Percentiles rank a stretch among this genome's conserved stretches.
phyloP scores from a whole-genome alignment of 2,329 filamentous ascomycete genomes.

The Colletotrichum tamarilloi region DNA sequence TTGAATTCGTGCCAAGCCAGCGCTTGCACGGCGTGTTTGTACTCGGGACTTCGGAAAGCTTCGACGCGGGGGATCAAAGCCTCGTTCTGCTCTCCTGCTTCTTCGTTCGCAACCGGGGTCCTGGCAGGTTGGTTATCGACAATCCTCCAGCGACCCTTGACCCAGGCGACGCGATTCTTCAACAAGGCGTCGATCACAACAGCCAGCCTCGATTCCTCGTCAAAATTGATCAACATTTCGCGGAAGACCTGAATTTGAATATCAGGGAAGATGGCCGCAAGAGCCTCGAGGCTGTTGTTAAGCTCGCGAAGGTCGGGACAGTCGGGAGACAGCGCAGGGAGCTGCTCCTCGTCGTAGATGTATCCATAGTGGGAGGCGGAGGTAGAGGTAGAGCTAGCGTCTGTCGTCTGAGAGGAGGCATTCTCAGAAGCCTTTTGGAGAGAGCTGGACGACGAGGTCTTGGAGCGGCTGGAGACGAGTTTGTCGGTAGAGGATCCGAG shows the following conservation, averaged over 20 bases:
- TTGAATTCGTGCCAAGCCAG: slow-evolving; percentile 81
- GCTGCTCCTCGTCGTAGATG: slow-evolving; percentile 67
- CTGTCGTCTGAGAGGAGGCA: not conserved
- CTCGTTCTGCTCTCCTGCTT: slow-evolving; percentile 36
- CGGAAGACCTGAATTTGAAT: slow-evolving; percentile 86
- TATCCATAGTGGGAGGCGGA: slow-evolving; percentile 51
- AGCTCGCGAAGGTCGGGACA: slow-evolving; percentile 74
- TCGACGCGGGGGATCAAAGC: slow-evolving; percentile 65
- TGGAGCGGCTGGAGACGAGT: slow-evolving; percentile 12
- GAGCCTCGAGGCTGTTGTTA: slow-evolving; percentile 74
- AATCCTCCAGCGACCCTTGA: slow-evolving; percentile 74
- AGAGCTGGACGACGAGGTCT: slow-evolving; percentile 13
- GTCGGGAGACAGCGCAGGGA: slow-evolving; percentile 60
- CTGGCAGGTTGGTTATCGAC: slow-evolving; percentile 49
- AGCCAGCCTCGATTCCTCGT: slow-evolving; percentile 80
- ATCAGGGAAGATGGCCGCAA: slow-evolving; percentile 81
- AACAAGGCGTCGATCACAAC: slow-evolving; percentile 82
- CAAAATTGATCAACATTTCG: slow-evolving; percentile 81
- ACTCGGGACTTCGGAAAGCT: slow-evolving; percentile 73
- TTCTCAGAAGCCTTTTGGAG: not conserved
- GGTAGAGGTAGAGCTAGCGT: slow-evolving; percentile 43
- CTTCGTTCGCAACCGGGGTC: slow-evolving; percentile 42
- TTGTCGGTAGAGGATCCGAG: slow-evolving; percentile 35
- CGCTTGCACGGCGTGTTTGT: slow-evolving; percentile 75
- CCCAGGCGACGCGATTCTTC: slow-evolving; percentile 76